Evolutionary conservation across 495 filamentous ascomycete genomes (phyloP).

Genomic region (Penicillium verhagenii): DNA sequence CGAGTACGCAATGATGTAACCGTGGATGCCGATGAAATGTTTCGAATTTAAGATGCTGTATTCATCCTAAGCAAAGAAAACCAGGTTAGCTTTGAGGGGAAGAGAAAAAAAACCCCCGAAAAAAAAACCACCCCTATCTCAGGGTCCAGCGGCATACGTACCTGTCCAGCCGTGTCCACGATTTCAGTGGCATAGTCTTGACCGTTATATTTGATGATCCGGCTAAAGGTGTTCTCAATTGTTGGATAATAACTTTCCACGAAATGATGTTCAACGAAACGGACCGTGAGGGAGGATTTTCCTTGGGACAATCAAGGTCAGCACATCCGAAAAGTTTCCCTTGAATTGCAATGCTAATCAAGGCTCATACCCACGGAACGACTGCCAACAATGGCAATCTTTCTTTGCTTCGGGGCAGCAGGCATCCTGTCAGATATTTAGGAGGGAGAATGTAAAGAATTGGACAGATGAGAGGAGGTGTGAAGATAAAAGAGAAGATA

Average conservation of each 20-base stretch:
- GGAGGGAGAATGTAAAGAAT: background rate
- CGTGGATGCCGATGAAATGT: conserved; percentile 99
- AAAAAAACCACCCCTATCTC: background rate
- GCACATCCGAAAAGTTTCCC: background rate
- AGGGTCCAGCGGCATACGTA: conserved; percentile 37
- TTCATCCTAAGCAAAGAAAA: conserved; percentile 70
- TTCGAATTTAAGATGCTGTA: conserved; percentile 98
- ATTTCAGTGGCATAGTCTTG: conserved; percentile 97
- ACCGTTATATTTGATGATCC: conserved; percentile 84
- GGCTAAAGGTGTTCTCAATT: conserved; percentile 98
- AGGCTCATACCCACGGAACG: conserved; percentile 82
- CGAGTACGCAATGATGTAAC: conserved; percentile 97
- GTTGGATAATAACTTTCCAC: conserved; percentile 99
- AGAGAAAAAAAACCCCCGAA: too few species aligned
- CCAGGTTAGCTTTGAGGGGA: conserved; percentile 22
- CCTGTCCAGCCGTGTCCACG: conserved; percentile 97
- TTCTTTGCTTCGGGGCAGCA: conserved; percentile 85
- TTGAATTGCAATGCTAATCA: background rate
- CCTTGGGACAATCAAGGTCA: conserved; percentile 51
- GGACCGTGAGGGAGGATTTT: conserved; percentile 96
- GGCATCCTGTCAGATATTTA: conserved; percentile 58
- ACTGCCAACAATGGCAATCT: conserved; percentile 97
- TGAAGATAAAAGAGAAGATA: background rate
- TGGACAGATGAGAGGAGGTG: background rate
- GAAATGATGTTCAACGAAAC: conserved; percentile 96